phyloP scores from a whole-genome alignment of 768 basidiomycete species.

The Mycena galericulata region DNA sequence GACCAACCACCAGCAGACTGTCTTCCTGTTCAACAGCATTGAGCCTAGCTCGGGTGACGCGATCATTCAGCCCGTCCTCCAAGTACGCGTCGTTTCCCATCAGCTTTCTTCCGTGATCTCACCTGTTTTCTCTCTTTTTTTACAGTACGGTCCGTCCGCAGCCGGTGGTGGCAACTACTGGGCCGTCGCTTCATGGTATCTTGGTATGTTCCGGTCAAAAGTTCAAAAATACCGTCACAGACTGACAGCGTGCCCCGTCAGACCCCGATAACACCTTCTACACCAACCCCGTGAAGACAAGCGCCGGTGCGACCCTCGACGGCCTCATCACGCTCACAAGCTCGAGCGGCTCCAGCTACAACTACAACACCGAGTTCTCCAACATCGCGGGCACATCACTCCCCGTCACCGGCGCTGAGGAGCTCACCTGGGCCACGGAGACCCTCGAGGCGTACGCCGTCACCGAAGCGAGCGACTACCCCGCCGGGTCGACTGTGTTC shows the following conservation, averaged over 20 bases:
- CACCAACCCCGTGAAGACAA: slow-evolving; percentile 13
- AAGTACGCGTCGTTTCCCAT: not conserved
- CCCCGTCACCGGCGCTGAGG: slow-evolving; percentile 10
- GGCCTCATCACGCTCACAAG: slow-evolving; percentile 31
- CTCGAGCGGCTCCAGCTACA: slow-evolving; percentile 12
- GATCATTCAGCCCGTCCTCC: slow-evolving; percentile 30
- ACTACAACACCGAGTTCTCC: slow-evolving; percentile 26
- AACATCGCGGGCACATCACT: slow-evolving; percentile 32
- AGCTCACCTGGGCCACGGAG: slow-evolving; percentile 35
- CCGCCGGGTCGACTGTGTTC: not conserved
- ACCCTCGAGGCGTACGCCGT: slow-evolving; percentile 31
- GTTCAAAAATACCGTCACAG: too few relatives aligned
- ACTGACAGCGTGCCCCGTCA: slow-evolving; percentile 2
- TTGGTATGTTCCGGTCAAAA: too few relatives aligned
- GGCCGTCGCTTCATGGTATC: slow-evolving; percentile 31
- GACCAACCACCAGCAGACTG: slow-evolving; percentile 30
- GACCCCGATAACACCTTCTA: slow-evolving; percentile 11
- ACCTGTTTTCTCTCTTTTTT: not conserved
- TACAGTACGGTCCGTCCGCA: slow-evolving; percentile 30
- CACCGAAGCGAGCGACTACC: slow-evolving; percentile 9
- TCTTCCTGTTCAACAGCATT: slow-evolving; percentile 36
- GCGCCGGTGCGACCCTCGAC: slow-evolving; percentile 25
- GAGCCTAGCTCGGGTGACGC: slow-evolving; percentile 26
- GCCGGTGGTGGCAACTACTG: slow-evolving; percentile 35
- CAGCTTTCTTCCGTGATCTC: not conserved